Evolutionary conservation across 805 yeast species (phyloP), one percentile per base, ranked within the genome.

Genomic region (Saccharomycopsis babjevae): DNA sequence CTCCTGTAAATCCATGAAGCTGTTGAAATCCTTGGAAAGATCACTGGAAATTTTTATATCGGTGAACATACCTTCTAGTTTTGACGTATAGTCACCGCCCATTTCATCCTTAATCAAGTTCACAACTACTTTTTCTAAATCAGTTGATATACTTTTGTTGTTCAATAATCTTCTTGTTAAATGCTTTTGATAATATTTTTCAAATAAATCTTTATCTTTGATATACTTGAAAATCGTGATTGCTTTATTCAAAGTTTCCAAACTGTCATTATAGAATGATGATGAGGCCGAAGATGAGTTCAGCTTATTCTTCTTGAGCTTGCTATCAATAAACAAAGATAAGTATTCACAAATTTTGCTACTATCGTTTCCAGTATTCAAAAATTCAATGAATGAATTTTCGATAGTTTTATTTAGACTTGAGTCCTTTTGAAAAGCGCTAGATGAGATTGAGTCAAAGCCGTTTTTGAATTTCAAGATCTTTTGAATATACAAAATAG

Each of bases 191-290:
- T 89, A 91, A 63, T 87, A 84, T 50, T 82, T 86, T 69, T 90
- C 96, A 73, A 91, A 92, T 30, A 88, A 75, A 72, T 91, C 97
- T 68, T 90, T 92, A 67, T 92, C 97, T 62, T 82, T 79, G 55
- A 91, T 77, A 68, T 82, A 84, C 61, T 85, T 76, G 67, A 91
- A 83, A 38, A 92, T 78, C 25, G 77, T 72, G 13, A 88, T 78
- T 0, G 90, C 81, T 32, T 79, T 78, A 54, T 76, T 76, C 59
- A 90, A 72, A 10, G 81, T 71, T 8, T 66, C 76, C 32, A 46
- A 46, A 46, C 66, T 74, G 78, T 61, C 76, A 66, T 67, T 79
- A 78, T 63, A 76, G 56, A 77, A 81, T 57, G 77, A 75, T 11
- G 63, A 50, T n/a, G 79, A 71, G 5, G 57, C 85, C 46, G n/a